Base-by-base conservation (phyloP, 2,329 filamentous ascomycete species). In the Verticillium nubilum region DNA sequence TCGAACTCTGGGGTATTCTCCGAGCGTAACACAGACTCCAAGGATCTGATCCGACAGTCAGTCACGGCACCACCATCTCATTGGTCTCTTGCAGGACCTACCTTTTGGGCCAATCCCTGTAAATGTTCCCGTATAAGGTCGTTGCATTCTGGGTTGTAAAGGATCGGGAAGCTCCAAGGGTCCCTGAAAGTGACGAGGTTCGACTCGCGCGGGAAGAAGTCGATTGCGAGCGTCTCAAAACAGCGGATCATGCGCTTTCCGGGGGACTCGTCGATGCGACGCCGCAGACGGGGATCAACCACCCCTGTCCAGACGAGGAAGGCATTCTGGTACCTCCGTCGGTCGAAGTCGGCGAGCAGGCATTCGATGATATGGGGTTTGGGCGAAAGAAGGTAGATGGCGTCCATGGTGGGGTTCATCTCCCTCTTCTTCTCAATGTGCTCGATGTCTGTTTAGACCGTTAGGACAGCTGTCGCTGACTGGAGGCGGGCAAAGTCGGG, bases 81-180 rank as follows among this genome's bases (percentile, higher is more conserved):
- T 2, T 4, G 52, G 65, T 33, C 65, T 60, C 29, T 37, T 12
- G n/a, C 33, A 47, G n/a, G 19, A 12, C 66, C 37, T 70, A 96
- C 92, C 86, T 94, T 97, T 73, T 96, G 91, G 28, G 95, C 92
- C 59, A 98, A 77, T 42, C 85, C 82, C 69, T 93, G 87, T 83
- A 99, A 86, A 71, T 99, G 94, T 59, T 84, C 82, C 55, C 88
- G 85, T 47, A 99, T 89, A 52, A 97, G 78, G 64, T 86, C 83
- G 73, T 96, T 96, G 76, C 95, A 98, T 58, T 84, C 86, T 1
- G 94, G 94, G 71, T 99, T 94, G 76, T 90, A 99, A 61, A 99
- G 80, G 57, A 93, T 84, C 1, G 92, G 92, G 69, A 99, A 99
- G 75, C 94, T 98, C 87, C 90, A 97, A 1, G 95, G 94, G 71